Evolutionary conservation across 192 early-diverging fungal species (phyloP).

Genomic region (Backusella parvicylindrica): DNA sequence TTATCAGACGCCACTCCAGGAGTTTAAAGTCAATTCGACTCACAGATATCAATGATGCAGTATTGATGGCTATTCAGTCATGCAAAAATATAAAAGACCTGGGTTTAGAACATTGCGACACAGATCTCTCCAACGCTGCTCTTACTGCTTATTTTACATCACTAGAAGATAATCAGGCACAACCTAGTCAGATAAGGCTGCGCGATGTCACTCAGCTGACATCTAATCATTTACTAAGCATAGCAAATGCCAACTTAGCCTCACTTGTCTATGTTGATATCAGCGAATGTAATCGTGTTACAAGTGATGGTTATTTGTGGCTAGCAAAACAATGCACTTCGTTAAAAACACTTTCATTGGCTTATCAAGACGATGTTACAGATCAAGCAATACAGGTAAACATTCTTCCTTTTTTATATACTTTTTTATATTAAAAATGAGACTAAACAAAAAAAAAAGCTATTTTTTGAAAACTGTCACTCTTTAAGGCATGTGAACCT

Average conservation of each 20-base stretch:
- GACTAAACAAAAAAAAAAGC: not conserved
- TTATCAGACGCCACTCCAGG: constrained; percentile 15
- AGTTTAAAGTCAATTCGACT: constrained; percentile 19
- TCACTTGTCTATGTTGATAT: constrained; percentile 25
- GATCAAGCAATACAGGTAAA: constrained; percentile 21
- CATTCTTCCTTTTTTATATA: not conserved
- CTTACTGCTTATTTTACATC: constrained; percentile 14
- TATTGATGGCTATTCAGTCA: constrained; percentile 20
- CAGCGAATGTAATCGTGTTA: constrained; percentile 24
- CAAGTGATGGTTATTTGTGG: constrained; percentile 4
- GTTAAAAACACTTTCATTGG: constrained; percentile 14
- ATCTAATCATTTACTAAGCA: constrained; percentile 15
- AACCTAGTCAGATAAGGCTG: constrained; percentile 11
- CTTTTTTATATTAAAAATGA: not conserved
- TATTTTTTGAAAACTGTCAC: constrained; percentile 19
- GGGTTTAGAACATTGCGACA: constrained; percentile 32
- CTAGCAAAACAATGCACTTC: constrained; percentile 9
- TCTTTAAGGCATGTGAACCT: constrained; percentile 22
- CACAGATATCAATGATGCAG: constrained; percentile 29
- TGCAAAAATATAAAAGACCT: constrained; percentile 15
- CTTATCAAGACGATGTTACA: constrained; percentile 26
- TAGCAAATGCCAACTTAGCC: not conserved
- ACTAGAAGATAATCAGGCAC: not conserved
- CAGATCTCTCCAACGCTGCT: constrained; percentile 11
- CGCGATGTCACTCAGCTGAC: constrained; percentile 30